These are phyloP conservation scores for Sicyos edulis DNA, from an alignment of 306 rosid species.

Conservation along the genomic window DNA sequence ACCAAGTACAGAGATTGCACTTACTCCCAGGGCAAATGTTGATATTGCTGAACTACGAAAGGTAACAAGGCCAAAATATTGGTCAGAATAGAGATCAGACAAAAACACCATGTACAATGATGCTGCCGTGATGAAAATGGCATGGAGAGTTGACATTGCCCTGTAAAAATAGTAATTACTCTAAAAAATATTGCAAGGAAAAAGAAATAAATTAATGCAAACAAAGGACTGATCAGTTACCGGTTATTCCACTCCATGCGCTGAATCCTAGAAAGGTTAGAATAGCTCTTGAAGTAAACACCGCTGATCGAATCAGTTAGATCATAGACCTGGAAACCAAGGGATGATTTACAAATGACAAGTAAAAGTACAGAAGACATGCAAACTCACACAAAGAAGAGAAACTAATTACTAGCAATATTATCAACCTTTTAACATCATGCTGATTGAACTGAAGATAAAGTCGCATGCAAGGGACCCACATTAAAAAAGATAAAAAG, in stretches of 20 bases:
- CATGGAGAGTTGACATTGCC: conserved; percentile 80
- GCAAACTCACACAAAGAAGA: conserved; percentile 7
- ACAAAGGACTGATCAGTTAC: conserved; percentile 33
- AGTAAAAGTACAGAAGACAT: neutral
- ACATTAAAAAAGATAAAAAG: conserved; percentile 16
- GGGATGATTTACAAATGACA: neutral
- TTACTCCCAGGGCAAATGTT: conserved; percentile 74
- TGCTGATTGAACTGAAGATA: conserved; percentile 14
- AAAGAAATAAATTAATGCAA: conserved; percentile 13
- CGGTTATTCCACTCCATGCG: conserved; percentile 87
- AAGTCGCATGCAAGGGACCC: conserved; percentile 17
- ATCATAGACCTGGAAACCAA: conserved; percentile 52
- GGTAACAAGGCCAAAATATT: conserved; percentile 39
- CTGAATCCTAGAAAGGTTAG: conserved; percentile 63
- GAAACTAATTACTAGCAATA: conserved; percentile 16
- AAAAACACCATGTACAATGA: conserved; percentile 74
- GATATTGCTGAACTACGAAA: conserved; percentile 52
- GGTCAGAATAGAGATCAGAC: conserved; percentile 67
- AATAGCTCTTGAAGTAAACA: conserved; percentile 73
- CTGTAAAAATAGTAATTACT: conserved; percentile 30
- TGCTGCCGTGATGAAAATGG: conserved; percentile 67
- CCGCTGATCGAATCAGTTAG: conserved; percentile 59
- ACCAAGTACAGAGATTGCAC: conserved; percentile 16
- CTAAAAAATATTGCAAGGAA: conserved; percentile 18
- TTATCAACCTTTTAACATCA: conserved; percentile 15